Percentiles rank a stretch among this genome's conserved stretches.
Evolutionary conservation across 2,329 filamentous ascomycete genomes (phyloP).

Genomic region (Talaromyces sp.): DNA sequence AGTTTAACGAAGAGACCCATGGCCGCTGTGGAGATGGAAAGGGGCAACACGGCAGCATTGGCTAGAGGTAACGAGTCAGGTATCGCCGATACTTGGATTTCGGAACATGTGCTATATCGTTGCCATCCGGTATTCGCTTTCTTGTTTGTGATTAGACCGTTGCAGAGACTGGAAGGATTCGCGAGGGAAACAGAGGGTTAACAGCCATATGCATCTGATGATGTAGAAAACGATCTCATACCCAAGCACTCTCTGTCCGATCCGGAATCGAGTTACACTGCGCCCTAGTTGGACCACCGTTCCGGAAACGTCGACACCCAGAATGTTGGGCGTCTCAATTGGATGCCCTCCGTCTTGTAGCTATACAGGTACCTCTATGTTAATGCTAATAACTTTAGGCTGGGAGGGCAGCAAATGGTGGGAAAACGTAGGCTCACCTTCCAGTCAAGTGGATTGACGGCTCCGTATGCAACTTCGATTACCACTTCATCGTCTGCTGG

Average conservation of each 20-base stretch:
- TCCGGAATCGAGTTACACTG: conserved; percentile 38
- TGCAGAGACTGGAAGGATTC: not conserved
- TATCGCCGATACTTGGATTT: conserved; percentile 14
- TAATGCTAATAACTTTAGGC: too few species aligned
- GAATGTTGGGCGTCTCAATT: conserved; percentile 28
- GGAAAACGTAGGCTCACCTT: not conserved
- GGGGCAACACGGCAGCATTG: conserved; percentile 23
- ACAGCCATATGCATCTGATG: not conserved
- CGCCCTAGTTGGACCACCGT: conserved; percentile 43
- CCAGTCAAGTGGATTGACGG: conserved; percentile 17
- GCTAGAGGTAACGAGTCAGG: conserved; percentile 23
- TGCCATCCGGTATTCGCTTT: not conserved
- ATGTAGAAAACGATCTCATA: not conserved
- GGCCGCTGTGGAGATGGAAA: conserved; percentile 23
- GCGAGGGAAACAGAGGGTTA: not conserved
- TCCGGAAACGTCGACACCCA: conserved; percentile 43
- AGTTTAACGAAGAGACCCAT: conserved; percentile 18
- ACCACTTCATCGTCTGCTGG: conserved; percentile 14
- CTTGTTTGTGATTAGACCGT: conserved; percentile 1
- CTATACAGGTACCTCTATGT: not conserved
- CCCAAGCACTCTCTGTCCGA: conserved; percentile 41
- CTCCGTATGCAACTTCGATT: conserved; percentile 12
- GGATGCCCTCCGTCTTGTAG: not conserved
- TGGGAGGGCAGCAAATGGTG: not conserved
- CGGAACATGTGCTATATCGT: conserved; percentile 3